A percentile compares a stretch with the other conserved stretches of the same genome.
phyloP scores from a whole-genome alignment of 2,329 filamentous ascomycete species.

The Colletotrichum acutatum region DNA sequence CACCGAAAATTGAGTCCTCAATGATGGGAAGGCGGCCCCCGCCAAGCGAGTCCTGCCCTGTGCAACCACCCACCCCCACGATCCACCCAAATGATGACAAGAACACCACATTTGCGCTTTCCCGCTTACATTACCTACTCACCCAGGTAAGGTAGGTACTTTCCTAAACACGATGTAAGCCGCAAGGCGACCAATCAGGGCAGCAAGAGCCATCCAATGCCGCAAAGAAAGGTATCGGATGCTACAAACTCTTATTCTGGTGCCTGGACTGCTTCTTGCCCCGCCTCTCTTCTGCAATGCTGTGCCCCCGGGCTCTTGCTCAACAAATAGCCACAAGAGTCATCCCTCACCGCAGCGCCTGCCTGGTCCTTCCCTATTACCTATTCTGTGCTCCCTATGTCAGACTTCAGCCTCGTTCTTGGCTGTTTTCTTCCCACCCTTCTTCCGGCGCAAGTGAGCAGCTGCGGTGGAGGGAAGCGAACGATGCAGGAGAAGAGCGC shows the following conservation, averaged over 20 bases:
- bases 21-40: neutral
- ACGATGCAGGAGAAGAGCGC: neutral
- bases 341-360: slow-evolving; percentile 3
- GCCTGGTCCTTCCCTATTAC: neutral
- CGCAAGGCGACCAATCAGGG: slow-evolving; percentile 13
- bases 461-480: neutral
- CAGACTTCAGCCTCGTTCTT: slow-evolving; percentile 23
- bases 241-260: neutral
- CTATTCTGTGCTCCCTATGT: neutral
- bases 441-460: neutral
- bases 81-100: slow-evolving; percentile 7
- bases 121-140: slow-evolving; percentile 5
- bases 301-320: neutral
- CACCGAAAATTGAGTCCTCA: neutral
- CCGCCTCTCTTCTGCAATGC: neutral
- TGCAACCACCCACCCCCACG: neutral
- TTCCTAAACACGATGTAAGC: neutral
- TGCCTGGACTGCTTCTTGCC: neutral
- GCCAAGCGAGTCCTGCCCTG: neutral
- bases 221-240: too few relatives aligned
- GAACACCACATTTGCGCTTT: neutral
- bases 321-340: neutral
- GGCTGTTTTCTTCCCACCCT: neutral
- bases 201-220: neutral
- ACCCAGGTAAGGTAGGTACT: too few relatives aligned